Percentiles rank a stretch among this genome's conserved stretches.
These are phyloP conservation scores for Effrenium voratum DNA, from an alignment of 73 alveolate species.

Conservation along the genomic window DNA sequence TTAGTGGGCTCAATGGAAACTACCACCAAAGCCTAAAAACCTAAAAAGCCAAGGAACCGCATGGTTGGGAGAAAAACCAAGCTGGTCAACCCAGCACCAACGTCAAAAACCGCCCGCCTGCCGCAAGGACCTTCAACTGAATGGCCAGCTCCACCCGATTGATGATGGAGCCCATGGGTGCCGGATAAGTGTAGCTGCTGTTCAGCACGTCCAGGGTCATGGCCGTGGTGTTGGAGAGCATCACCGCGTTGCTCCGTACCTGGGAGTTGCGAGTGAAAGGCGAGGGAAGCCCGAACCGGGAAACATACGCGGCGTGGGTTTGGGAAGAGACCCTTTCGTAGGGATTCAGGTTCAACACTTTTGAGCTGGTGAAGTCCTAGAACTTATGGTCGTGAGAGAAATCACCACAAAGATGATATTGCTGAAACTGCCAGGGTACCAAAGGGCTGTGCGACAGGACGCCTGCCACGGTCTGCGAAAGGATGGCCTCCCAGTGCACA, in stretches of 20 bases:
- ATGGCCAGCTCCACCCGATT: background rate
- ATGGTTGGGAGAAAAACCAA: too few relatives aligned
- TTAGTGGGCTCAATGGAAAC: too few relatives aligned
- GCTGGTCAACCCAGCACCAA: too few relatives aligned
- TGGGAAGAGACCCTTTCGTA: background rate
- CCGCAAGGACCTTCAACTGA: too few relatives aligned
- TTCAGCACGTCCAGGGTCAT: background rate
- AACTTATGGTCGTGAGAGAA: background rate
- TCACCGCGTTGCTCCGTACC: constrained; percentile 8
- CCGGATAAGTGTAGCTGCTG: constrained; percentile 65
- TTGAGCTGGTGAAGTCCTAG: background rate
- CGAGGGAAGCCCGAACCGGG: background rate
- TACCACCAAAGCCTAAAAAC: background rate
- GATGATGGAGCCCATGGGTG: constrained; percentile 59
- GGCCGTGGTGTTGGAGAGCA: background rate
- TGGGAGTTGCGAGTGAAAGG: background rate
- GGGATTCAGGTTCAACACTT: background rate
- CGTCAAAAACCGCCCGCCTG: too few relatives aligned
- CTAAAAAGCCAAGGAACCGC: background rate
- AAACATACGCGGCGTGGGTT: background rate
- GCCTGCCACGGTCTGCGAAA: background rate
- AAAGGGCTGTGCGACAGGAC: background rate
- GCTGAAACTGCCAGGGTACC: background rate
- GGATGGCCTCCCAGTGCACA: constrained; percentile 64
- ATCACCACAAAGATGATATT: background rate